A percentile compares a stretch with the other conserved stretches of the same genome.
These are phyloP conservation scores for Pholiota adiposa DNA, from an alignment of 1,284 basidiomycete species.

Conservation along the genomic window DNA sequence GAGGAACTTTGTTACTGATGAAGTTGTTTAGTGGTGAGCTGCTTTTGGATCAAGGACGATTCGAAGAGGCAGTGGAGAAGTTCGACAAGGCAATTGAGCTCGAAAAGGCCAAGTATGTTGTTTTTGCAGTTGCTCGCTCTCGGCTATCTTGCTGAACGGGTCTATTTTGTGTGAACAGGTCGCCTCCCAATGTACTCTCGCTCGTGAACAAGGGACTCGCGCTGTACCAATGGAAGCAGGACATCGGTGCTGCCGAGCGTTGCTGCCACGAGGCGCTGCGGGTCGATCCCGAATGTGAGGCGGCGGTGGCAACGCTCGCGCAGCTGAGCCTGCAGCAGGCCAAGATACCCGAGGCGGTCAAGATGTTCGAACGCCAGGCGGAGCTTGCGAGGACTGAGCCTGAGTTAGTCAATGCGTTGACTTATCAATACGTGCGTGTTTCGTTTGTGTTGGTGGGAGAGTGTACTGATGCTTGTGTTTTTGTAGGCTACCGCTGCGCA, in stretches of 20 bases:
- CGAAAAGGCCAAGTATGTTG: constrained; percentile 73
- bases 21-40: constrained; percentile 81
- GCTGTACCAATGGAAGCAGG: constrained; percentile 96
- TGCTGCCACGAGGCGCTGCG: constrained; percentile 89
- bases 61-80: constrained; percentile 91
- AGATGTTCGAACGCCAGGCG: constrained; percentile 86
- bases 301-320: constrained; percentile 94
- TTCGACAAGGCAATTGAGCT: constrained; percentile 94
- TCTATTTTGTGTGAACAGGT: constrained; percentile 35
- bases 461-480: background rate
- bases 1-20: background rate
- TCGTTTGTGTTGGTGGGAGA: background rate
- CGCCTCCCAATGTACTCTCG: constrained; percentile 85
- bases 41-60: constrained; percentile 90
- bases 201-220: constrained; percentile 98
- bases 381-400: constrained; percentile 91
- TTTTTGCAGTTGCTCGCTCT: background rate
- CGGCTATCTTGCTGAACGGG: constrained; percentile 5
- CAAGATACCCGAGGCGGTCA: constrained; percentile 85
- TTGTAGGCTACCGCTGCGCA: constrained; percentile 79
- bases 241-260: constrained; percentile 80
- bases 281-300: constrained; percentile 94
- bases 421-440: constrained; percentile 77
- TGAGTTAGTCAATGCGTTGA: constrained; percentile 89
- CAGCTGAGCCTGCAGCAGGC: constrained; percentile 94